Conservation (phyloP, 192 early-diverging fungal genomes). For the Powellomyces hirtus region DNA sequence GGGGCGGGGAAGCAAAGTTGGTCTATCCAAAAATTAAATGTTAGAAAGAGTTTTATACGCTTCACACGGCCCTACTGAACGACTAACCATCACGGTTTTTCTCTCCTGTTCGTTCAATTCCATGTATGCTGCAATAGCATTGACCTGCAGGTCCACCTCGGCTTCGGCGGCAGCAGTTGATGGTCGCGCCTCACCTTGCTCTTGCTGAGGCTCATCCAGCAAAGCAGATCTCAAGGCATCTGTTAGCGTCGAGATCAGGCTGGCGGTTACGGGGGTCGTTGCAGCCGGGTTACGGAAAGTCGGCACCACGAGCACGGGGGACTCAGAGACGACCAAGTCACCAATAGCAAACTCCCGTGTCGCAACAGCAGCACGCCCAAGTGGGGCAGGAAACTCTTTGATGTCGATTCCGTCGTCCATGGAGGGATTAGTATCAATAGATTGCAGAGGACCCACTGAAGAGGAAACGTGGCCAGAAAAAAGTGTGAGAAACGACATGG, state of each 20-base stretch:
- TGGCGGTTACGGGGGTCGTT: not conserved
- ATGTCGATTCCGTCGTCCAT: not conserved
- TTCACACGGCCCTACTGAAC: too few species aligned
- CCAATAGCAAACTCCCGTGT: not conserved
- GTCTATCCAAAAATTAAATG: too few species aligned
- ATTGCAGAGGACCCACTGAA: too few species aligned
- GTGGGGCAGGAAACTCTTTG: not conserved
- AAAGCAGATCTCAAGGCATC: not conserved
- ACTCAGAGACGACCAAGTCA: not conserved
- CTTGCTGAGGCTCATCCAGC: too few species aligned
- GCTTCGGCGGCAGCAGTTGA: not conserved
- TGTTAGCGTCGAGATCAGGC: not conserved
- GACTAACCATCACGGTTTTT: not conserved
- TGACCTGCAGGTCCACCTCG: not conserved
- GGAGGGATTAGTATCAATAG: too few species aligned
- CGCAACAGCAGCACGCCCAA: conserved; percentile 1
- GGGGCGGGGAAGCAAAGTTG: not conserved
- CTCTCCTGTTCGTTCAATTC: not conserved
- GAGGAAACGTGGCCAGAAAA: too few species aligned
- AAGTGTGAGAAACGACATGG: too few species aligned
- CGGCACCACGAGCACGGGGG: not conserved
- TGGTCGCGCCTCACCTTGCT: too few species aligned
- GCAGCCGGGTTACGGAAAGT: not conserved
- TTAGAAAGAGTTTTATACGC: too few species aligned
- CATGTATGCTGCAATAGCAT: not conserved